These are phyloP conservation scores for Pterocarpus macrocarpus DNA, from an alignment of 306 rosid species.

Conservation along the genomic window DNA sequence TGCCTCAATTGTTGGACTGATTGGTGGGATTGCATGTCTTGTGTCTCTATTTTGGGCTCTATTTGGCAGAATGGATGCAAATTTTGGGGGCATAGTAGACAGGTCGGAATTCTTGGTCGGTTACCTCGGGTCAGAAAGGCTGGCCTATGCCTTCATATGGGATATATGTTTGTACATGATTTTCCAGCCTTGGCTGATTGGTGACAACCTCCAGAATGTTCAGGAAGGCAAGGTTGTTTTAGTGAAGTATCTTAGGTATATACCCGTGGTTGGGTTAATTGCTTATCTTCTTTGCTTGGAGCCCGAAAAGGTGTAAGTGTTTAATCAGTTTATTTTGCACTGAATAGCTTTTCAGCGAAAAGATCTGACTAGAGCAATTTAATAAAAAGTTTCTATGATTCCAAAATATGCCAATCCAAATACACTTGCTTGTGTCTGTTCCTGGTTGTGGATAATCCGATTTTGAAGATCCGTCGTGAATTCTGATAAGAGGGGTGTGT, in stretches of 20 bases:
- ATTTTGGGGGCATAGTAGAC: constrained; percentile 75
- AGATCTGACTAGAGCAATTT: neutral
- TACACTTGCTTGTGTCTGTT: constrained; percentile 10
- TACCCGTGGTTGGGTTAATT: constrained; percentile 80
- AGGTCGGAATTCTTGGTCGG: constrained; percentile 78
- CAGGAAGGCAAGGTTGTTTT: constrained; percentile 59
- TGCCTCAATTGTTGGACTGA: constrained; percentile 73
- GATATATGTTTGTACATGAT: constrained; percentile 79
- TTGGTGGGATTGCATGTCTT: constrained; percentile 73
- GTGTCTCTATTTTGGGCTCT: constrained; percentile 76
- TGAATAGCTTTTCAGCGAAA: constrained; percentile 5
- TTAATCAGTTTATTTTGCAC: constrained; percentile 19
- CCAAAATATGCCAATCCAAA: neutral
- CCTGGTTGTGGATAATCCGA: neutral
- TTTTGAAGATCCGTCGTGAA: no score
- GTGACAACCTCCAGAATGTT: constrained; percentile 80
- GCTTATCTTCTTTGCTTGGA: constrained; percentile 81
- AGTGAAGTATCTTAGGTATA: constrained; percentile 73
- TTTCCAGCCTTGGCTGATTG: constrained; percentile 95
- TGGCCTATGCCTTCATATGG: constrained; percentile 96
- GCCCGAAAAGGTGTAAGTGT: constrained; percentile 53
- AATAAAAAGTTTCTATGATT: neutral
- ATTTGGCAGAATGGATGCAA: constrained; percentile 68
- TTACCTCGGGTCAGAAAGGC: constrained; percentile 86
- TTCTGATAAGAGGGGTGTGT: no score